Base-by-base conservation (phyloP, 495 filamentous ascomycete species). In the Xylaria sp. region DNA sequence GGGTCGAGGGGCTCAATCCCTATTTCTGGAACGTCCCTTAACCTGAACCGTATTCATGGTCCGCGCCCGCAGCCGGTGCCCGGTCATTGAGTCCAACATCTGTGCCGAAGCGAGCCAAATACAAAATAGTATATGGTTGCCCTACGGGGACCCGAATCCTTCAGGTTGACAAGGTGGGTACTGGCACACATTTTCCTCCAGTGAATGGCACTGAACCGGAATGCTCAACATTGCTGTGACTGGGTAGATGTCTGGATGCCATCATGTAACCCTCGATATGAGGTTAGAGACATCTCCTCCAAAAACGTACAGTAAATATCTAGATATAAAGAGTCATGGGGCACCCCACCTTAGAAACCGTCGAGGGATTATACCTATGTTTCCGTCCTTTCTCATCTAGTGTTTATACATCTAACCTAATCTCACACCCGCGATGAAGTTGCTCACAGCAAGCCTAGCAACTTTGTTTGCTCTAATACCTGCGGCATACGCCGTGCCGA, bases 391-490 rank as follows among this genome's bases (percentile, higher is more conserved):
- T 65, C 37, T 35, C 11, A n/a, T 48, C 19, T 15, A 17, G 31
- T 29, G 26, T 59, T 37, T 35, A 12, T 59, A 35, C 17, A 35
- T 37, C 33, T 35, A 21, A 37, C 17, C 33, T 40, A n/a, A 59
- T 59, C 33, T 37, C 33, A 59, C 29, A 3, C 37, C 37, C 66
- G 5, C 52, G 15, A 68, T 68, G 66, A 68, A 68, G 66, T 37
- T 59, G 40, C 8, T 68, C 29, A 68, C 66, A 61, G 66, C 66
- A 33, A 26, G 52, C 26, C 55, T 68, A 8, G 66, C 66, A 46
- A 26, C 52, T 68, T 29, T 68, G 66, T 12, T 59, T 35, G 55
- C 26, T 14, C 21, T 44, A 3, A 7, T 59, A 12, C 41, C 33
- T 15, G 53, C 17, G 55, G 40, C 21, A 35, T 9, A 68, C 0